Base-by-base conservation (phyloP, 805 yeast genomes). In the Sugiyamaella qingdaonensis region DNA sequence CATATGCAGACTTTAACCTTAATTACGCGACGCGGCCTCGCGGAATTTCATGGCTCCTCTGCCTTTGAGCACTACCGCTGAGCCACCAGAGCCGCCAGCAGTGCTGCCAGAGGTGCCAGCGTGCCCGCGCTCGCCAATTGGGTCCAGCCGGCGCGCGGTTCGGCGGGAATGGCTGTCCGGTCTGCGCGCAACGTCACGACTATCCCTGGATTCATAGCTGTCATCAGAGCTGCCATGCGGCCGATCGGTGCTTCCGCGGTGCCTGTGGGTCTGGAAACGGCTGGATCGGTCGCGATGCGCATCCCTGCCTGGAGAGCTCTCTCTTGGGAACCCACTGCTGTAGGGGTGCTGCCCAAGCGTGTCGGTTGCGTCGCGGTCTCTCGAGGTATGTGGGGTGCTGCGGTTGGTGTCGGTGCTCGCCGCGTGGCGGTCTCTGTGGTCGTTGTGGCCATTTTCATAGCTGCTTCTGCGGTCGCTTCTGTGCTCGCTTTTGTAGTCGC, bases 11-110 rank as follows among this genome's bases (percentile, higher is more conserved):
- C 24, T 16, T 39, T 39, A 39, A 39, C 43, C 24, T 39, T 39
- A 39, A 39, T 39, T 39, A 39, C 43, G 43, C 43, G 43, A 39
- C 19, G 24, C 43, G 43, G 37, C 8, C 24, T 54, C 60, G 14
- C 48, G 51, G 35, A 45, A 58, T 32, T 49, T 53, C 61, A 56
- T 58, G 1, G 51, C 51, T 13, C 61, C 61, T 16, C 61, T 34
- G 2, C 61, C 61, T 35, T 58, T 58, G 32, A 55, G 51, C 4
- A 57, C 41, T 3, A 57, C 33, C 32, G 14, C 36, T 14, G 49
- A 13, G 27, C 16, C 43, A 2, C 27, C 21, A 2, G 43, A 39
- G 13, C 41, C 19, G 7, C 7, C 7, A 24, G 29, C 29, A 24
- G 29, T 4, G 29, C 29, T 24, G 3, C 29, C 29, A 24, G 29